These are phyloP conservation scores for Leavenworthia alabamica DNA, from an alignment of 345 rosid genomes.

Conservation along the genomic window DNA sequence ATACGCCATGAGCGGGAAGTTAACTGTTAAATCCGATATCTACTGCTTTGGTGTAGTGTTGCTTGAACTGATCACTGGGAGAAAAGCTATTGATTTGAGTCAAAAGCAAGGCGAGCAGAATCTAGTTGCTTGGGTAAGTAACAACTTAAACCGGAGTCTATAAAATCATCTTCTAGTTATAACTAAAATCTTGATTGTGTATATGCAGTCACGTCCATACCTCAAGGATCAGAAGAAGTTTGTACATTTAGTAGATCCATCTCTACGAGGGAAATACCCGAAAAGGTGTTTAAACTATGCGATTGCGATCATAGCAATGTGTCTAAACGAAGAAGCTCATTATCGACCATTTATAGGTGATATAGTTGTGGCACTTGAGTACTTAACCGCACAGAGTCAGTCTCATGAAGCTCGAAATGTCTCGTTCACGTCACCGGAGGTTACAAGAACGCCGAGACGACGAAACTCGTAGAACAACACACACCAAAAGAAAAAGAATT, in stretches of 20 bases:
- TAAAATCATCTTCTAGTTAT: too few species aligned
- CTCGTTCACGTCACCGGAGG: conserved; percentile 20
- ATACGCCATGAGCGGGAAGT: conserved; percentile 93
- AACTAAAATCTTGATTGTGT: background rate
- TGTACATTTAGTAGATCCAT: conserved; percentile 61
- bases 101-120: conserved; percentile 70
- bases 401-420: conserved; percentile 22
- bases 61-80: conserved; percentile 84
- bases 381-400: conserved; percentile 47
- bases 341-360: conserved; percentile 80
- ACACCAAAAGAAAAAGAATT: background rate
- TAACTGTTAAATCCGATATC: conserved; percentile 89
- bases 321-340: conserved; percentile 85
- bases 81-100: conserved; percentile 67
- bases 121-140: conserved; percentile 77
- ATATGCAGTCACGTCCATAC: conserved; percentile 55
- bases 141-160: background rate
- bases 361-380: conserved; percentile 84
- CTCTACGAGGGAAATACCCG: conserved; percentile 57
- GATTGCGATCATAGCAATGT: conserved; percentile 81
- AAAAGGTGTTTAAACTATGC: conserved; percentile 84
- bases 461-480: conserved; percentile 13
- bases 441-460: conserved; percentile 16
- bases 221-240: conserved; percentile 76
- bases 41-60: conserved; percentile 96